These are phyloP conservation scores for Aspergillus sp. DNA, from an alignment of 2,329 filamentous ascomycete genomes.

Conservation along the genomic window DNA sequence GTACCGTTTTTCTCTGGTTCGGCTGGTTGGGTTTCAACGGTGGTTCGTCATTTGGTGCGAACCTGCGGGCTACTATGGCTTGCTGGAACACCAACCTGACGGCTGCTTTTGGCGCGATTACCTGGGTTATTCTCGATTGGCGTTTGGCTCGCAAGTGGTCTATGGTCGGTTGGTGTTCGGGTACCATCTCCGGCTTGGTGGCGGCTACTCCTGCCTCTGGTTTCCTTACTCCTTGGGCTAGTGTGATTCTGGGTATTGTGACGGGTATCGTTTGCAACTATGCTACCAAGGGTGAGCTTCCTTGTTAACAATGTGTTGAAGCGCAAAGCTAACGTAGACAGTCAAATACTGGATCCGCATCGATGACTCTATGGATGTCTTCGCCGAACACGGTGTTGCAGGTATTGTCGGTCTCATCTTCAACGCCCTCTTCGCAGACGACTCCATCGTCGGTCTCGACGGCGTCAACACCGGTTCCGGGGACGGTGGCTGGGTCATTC, in stretches of 20 bases:
- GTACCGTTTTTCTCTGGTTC: constrained; percentile 94
- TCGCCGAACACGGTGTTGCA: constrained; percentile 80
- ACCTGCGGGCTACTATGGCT: constrained; percentile 88
- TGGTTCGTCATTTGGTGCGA: constrained; percentile 87
- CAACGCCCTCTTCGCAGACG: constrained; percentile 69
- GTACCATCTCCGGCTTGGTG: constrained; percentile 77
- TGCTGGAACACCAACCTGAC: constrained; percentile 97
- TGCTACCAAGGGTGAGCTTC: constrained; percentile 68
- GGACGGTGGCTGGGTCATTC: constrained; percentile 63
- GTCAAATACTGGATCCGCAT: constrained; percentile 69
- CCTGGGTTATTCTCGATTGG: constrained; percentile 95
- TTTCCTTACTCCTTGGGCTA: constrained; percentile 64
- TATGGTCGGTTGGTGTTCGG: constrained; percentile 88
- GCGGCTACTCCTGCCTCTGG: constrained; percentile 80
- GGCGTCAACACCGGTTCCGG: constrained; percentile 48
- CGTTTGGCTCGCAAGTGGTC: constrained; percentile 91
- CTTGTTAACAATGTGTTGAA: too few relatives aligned
- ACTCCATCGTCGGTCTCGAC: constrained; percentile 68
- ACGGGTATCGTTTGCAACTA: constrained; percentile 72
- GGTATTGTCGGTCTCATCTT: constrained; percentile 74
- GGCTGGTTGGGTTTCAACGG: constrained; percentile 99
- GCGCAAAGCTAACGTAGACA: constrained; percentile 19
- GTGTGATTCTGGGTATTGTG: constrained; percentile 53
- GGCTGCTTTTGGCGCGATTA: constrained; percentile 83
- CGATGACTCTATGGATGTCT: constrained; percentile 84